Evolutionary conservation across 2,329 filamentous ascomycete genomes (phyloP).

Genomic region (Tolypocladium nubicola): DNA sequence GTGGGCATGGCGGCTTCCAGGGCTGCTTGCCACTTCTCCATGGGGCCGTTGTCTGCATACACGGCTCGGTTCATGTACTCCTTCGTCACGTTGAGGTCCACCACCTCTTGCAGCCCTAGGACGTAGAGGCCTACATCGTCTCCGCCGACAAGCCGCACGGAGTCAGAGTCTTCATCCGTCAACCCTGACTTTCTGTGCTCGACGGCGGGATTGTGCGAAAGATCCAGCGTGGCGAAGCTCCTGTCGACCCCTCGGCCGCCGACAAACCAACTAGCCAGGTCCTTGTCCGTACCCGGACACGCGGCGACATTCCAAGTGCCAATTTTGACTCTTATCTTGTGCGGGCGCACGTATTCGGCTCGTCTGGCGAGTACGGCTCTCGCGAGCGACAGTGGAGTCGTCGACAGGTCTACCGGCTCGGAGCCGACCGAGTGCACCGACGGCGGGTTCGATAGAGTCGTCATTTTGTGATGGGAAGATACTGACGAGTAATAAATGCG

Average conservation of each 20-base stretch:
- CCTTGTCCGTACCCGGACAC: conserved; percentile 74
- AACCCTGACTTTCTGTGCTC: conserved; percentile 20
- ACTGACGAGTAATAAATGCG: conserved; percentile 8
- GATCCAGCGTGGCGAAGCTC: conserved; percentile 43
- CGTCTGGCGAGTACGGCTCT: conserved; percentile 60
- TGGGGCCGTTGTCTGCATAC: conserved; percentile 61
- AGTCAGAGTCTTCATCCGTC: conserved; percentile 20
- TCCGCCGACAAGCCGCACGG: conserved; percentile 39
- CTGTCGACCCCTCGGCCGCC: conserved; percentile 61
- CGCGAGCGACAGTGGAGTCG: conserved; percentile 48
- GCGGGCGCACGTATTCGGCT: conserved; percentile 67
- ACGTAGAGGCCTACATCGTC: conserved; percentile 82
- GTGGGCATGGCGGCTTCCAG: conserved; percentile 62
- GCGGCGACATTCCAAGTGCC: conserved; percentile 94
- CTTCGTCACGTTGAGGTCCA: conserved; percentile 70
- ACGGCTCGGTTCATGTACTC: conserved; percentile 59
- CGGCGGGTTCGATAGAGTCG: conserved; percentile 14
- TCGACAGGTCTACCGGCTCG: conserved; percentile 32
- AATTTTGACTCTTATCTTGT: conserved; percentile 73
- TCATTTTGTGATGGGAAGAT: conserved; percentile 11
- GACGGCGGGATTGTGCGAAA: conserved; percentile 28
- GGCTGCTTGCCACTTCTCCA: conserved; percentile 71
- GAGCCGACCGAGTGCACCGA: conserved; percentile 22
- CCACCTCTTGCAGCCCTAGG: conserved; percentile 82
- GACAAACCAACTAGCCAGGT: conserved; percentile 83